A percentile compares a stretch with the other conserved stretches of the same genome.
Evolutionary conservation across 2,329 filamentous ascomycete genomes (phyloP).

Genomic region (Cladosporium austrohemisphaericum): DNA sequence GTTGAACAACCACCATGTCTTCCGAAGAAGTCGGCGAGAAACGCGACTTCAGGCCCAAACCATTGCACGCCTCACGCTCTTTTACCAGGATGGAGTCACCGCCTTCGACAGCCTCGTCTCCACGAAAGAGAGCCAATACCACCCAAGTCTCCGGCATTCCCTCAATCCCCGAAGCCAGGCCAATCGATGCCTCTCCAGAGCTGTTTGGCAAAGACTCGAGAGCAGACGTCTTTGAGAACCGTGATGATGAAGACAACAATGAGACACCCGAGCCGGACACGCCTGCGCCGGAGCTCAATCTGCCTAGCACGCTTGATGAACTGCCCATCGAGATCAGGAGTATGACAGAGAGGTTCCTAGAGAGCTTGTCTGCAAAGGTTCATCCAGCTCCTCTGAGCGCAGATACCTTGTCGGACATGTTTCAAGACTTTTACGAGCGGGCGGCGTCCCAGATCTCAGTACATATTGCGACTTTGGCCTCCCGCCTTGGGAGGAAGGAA

Average conservation of each 20-base stretch:
- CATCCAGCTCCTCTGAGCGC: slow-evolving; percentile 79
- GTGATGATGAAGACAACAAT: slow-evolving; percentile 32
- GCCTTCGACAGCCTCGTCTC: slow-evolving; percentile 21
- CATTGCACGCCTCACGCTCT: slow-evolving; percentile 43
- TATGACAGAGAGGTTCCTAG: slow-evolving; percentile 87
- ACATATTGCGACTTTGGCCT: slow-evolving; percentile 76
- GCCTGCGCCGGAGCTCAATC: slow-evolving; percentile 30
- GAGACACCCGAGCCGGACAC: slow-evolving; percentile 18
- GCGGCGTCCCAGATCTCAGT: slow-evolving; percentile 80
- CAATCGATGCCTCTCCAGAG: slow-evolving; percentile 34
- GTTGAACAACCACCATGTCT: slow-evolving; percentile 8
- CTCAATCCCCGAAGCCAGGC: slow-evolving; percentile 42
- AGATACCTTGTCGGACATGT: slow-evolving; percentile 76
- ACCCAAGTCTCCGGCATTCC: slow-evolving; percentile 42
- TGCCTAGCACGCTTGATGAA: slow-evolving; percentile 73
- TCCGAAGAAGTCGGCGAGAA: not conserved
- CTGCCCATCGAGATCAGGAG: slow-evolving; percentile 91
- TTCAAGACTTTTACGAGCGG: slow-evolving; percentile 88
- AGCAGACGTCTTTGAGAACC: slow-evolving; percentile 42
- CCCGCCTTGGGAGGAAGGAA: slow-evolving; percentile 60
- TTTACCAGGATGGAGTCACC: slow-evolving; percentile 45
- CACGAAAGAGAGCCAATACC: slow-evolving; percentile 45
- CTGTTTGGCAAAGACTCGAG: slow-evolving; percentile 31
- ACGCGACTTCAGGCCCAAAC: slow-evolving; percentile 25
- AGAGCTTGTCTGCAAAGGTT: slow-evolving; percentile 81